Evolutionary conservation across 1,284 basidiomycete species (phyloP), one percentile per base, ranked within the genome.

Genomic region (Cutaneotrichosporon cyanovorans): DNA sequence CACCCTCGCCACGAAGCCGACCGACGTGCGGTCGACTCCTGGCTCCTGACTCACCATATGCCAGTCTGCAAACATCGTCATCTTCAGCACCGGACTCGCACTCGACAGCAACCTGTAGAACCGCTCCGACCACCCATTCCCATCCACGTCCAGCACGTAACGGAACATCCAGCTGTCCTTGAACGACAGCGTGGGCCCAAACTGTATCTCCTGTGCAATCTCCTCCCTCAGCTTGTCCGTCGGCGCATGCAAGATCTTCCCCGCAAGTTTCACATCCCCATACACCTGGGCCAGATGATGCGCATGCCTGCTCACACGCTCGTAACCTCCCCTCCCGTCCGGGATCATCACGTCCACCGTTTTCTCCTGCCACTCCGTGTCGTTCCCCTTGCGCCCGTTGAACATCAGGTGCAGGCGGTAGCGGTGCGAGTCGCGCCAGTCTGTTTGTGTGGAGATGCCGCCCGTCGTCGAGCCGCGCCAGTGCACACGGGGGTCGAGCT

Each of bases 91-190:
- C 4, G 71, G 66, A 42, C 69, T 72, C 12, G 68, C 71, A 20
- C 64, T 62, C 22, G 63, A 62, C n/a, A 74, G 46, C 16, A 74
- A 50, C 21, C 73, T 55, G 49, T 68, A 81, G 66, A 83, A 84
- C 2, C 82, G 76, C 37, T 78, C 75, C 18, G 78, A 80, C 81
- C 82, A 83, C 1, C 79, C 82, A 55, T 84, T 81, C 3, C 81
- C 80, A 51, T 83, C 79, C 5, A 68, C 63, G 50, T 68, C 64
- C 7, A 68, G 53, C 22, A 59, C 56, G 52, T 67, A 72, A 23
- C 68, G 67, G 56, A 62, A 72, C 42, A 71, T 73, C 32, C 78
- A 79, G 12, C 77, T 77, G 48, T 81, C 73, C 35, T 74, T 62
- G 8, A 69, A 73, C 53, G 78, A 77, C 23, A 73, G 64, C 33